These are phyloP conservation scores for Pulicaria dysenterica DNA, from an alignment of 129 eudicot genomes.

Conservation along the genomic window DNA sequence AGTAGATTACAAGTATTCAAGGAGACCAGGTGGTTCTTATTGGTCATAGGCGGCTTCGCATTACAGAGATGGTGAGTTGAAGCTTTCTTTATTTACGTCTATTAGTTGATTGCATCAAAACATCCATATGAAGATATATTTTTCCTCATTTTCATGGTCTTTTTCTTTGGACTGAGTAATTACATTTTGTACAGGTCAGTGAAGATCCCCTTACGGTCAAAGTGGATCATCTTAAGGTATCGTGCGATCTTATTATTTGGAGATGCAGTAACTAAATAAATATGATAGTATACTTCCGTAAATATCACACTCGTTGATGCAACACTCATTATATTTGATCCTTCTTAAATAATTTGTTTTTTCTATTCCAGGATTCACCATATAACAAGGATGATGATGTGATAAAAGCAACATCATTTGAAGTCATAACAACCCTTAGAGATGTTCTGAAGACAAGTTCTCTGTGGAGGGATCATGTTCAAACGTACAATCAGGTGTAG, in stretches of 20 bases:
- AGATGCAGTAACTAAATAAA: constrained; percentile 14
- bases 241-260: constrained; percentile 11
- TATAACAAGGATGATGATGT: constrained; percentile 88
- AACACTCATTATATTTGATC: neutral
- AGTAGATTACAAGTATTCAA: constrained; percentile 80
- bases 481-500: constrained; percentile 85
- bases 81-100: neutral
- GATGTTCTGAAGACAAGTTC: constrained; percentile 93
- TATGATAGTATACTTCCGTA: constrained; percentile 14
- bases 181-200: constrained; percentile 59
- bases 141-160: neutral
- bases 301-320: constrained; percentile 20
- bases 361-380: constrained; percentile 62
- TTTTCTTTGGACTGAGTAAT: neutral
- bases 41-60: constrained; percentile 94
- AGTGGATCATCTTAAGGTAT: constrained; percentile 92
- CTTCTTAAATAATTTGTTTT: neutral
- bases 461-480: constrained; percentile 98
- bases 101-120: neutral
- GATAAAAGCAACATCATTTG: constrained; percentile 91
- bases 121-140: constrained; percentile 1
- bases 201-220: constrained; percentile 90
- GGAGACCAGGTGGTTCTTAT: constrained; percentile 89
- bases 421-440: constrained; percentile 85
- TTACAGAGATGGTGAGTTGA: constrained; percentile 87